Evolutionary conservation across 2,329 filamentous ascomycete genomes (phyloP).

Genomic region (Fusarium torulosum): DNA sequence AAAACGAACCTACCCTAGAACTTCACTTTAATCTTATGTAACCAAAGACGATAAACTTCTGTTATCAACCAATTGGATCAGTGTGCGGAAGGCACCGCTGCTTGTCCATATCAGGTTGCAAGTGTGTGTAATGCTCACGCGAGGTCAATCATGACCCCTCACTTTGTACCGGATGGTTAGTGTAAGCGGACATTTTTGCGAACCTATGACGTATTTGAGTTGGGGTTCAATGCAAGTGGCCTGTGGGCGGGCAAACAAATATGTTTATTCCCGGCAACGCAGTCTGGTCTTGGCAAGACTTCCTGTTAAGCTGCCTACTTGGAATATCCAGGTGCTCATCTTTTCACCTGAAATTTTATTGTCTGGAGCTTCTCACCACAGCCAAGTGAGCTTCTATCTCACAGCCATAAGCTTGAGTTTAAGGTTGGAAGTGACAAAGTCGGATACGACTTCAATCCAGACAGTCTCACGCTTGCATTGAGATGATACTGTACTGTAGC

Average conservation of each 20-base stretch:
- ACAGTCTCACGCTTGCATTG: background rate
- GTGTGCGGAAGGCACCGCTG: no score
- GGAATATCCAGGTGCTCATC: no score
- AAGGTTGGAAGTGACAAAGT: constrained; percentile 4
- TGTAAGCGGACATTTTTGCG: constrained; percentile 1
- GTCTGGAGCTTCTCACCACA: no score
- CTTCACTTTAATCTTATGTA: no score
- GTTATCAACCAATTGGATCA: no score
- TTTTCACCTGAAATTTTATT: background rate
- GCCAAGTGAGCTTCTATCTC: background rate
- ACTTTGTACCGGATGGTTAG: no score
- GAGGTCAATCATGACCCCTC: no score
- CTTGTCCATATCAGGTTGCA: no score
- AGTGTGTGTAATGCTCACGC: no score
- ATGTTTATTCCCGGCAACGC: background rate
- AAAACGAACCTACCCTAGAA: no score
- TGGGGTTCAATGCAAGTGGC: background rate
- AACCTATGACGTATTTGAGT: background rate
- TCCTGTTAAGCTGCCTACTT: fast-evolving
- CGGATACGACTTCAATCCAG: background rate
- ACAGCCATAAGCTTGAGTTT: constrained; percentile 24
- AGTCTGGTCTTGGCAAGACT: background rate
- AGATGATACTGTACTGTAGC: no score
- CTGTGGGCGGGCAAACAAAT: background rate
- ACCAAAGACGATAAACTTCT: no score